Evolutionary conservation across 768 basidiomycete genomes (phyloP), one percentile per base, ranked within the genome.

Genomic region (Leccinum truebloodii): DNA sequence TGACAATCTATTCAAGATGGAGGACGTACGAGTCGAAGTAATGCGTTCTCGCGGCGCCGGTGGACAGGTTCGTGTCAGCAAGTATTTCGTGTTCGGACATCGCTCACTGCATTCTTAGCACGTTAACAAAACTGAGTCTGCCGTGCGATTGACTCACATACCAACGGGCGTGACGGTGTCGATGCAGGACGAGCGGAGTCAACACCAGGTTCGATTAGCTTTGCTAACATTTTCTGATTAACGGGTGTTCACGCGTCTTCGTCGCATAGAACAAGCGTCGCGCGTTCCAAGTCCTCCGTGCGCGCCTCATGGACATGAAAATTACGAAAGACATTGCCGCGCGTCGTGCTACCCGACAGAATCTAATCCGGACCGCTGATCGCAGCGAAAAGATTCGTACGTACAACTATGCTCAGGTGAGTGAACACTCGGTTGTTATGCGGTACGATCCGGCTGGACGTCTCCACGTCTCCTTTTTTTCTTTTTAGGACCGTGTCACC

Each of bases 101-200:
- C 39, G 32, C 39, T 37, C 20, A 39, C 48, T 22, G 3, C 6
- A 12, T 20, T n/a, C 13, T 4, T 60, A 98, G 90, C 96, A 98
- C 75, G 97, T 98, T 68, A 99, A 99, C 77, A 93, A 90, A 81
- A 98, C 97, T 0, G 97, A 99, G 75, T 98, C 96, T 3, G 96
- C 97, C 3, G 95, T 99, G 22, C 88, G 97, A 1, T 75, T 98
- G 50, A 96, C 94, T 0, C 97, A 99, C 68, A 76, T 90, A 14
- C 96, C 97, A 1, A 91, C 94, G 4, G 95, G 96, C 0, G 88
- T 98, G 57, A 90, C 89, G 1, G 96, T 98, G 9, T 95, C 94
- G 8, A 98, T 98, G 92, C 97, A 99, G 77, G 95, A 99, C 69
- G 94, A 95, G 65, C 85, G 97, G 6, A 93, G 90, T 71, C 97